Evolutionary conservation across 1,284 basidiomycete species (phyloP), one percentile per base, ranked within the genome.

Genomic region (Tremellales sp.): DNA sequence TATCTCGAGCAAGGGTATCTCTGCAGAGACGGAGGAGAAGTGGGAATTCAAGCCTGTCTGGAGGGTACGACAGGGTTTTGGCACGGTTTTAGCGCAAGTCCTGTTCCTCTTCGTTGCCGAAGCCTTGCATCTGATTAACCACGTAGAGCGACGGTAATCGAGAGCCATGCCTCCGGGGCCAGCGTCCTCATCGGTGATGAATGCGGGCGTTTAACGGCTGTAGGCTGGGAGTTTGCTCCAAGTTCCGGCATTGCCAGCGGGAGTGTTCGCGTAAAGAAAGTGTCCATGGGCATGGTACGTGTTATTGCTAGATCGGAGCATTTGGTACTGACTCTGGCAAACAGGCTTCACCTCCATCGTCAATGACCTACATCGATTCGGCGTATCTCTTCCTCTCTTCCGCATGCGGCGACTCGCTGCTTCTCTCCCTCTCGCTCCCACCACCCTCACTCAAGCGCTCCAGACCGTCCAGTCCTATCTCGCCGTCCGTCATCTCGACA

Each of bases 321-420:
- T 14, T 2, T 14, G 29, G 24, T 34, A 0, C 47, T 61, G 36
- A 55, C 38, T 16, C 43, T 42, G 9, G 24, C 37, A 22, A 24
- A 9, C 50, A 92, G 87, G 78, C 79, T 6, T 87, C 90, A 1
- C 78, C 90, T 5, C 77, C 89, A 0, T 86, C 80, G 2, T 80
- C 83, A 1, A 61, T 97, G 43, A 82, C 86, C 1, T 85, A 89
- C 63, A 76, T 93, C n/a, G 78, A 82, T 13, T 79, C 80, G 25
- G 81, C 85, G 58, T 72, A 80, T n/a, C 51, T 93, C 12, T 95
- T 85, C 64, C 74, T 92, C 4, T 85, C 88, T 2, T 94, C 91
- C 1, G 84, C 89, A 52, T 77, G 81, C 27, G 90, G 88, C 14
- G 84, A 93, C 65, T 86, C 88, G 0, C 84, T 87, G 53, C 69